A percentile compares a stretch with the other conserved stretches of the same genome.
Evolutionary conservation across 73 alveolate genomes (phyloP).

Genomic region (Uronychia binucleata): DNA sequence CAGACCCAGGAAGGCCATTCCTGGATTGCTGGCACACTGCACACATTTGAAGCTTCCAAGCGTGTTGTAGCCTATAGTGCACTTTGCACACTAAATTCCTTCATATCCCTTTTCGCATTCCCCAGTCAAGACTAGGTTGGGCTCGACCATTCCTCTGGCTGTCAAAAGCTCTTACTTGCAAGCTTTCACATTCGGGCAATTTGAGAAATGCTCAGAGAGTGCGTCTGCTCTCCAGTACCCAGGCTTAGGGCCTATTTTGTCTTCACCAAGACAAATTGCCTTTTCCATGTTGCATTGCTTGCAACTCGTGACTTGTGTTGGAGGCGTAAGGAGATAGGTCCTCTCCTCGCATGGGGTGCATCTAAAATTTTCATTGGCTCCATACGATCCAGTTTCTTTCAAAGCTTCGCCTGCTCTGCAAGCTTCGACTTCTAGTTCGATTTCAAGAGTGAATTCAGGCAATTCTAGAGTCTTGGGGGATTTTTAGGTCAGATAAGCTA

Average conservation of each 20-base stretch:
- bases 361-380: not conserved
- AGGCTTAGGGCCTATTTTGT: constrained; percentile 33
- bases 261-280: constrained; percentile 53
- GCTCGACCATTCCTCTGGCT: constrained; percentile 26
- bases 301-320: not conserved
- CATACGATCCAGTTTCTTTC: not conserved
- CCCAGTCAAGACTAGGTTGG: constrained; percentile 16
- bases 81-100: constrained; percentile 37
- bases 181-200: constrained; percentile 20
- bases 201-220: constrained; percentile 2
- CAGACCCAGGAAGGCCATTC: not conserved
- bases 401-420: constrained; percentile 18
- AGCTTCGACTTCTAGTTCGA: not conserved
- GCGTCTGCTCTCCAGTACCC: constrained; percentile 57
- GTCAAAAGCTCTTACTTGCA: constrained; percentile 23
- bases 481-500: not conserved
- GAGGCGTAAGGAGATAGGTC: not conserved
- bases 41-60: constrained; percentile 11
- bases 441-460: not conserved
- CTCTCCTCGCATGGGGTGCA: not conserved
- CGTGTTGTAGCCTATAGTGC: constrained; percentile 18
- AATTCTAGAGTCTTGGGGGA: too few species aligned
- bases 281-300: not conserved
- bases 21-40: not conserved
- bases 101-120: constrained; percentile 23